Base-by-base conservation (phyloP, 306 rosid species). In the Biancaea sappan region DNA sequence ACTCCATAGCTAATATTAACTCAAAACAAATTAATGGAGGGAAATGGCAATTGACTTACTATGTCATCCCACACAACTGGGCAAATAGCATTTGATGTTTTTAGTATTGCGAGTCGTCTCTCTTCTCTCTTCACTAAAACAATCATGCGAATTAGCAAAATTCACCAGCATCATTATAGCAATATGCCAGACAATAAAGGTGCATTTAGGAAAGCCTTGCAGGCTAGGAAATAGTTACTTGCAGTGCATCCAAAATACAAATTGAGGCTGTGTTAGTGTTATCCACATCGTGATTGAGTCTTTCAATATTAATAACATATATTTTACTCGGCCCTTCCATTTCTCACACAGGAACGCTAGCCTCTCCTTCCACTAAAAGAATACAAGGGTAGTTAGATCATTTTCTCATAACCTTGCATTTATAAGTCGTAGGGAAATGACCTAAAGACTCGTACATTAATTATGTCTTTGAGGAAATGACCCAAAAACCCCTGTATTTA, bases 11-110 rank as follows among this genome's bases (percentile, higher is more conserved):
- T 48, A 75, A 53, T 28, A 58, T 76, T 52, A 71, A 74, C 76
- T 15, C 19, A 32, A 52, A 52, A 62, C 52, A 71, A 79, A 40
- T 21, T 11, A 48, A 62, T 26, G 58, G 35, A 52, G 28, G 75
- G 38, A 71, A 72, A 44, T 28, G 41, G 54, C 28, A 47, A 50
- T 53, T 24, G 59, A 79, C 97, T 90, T 84, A 92, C 99, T 72
- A 94, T 88, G 77, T 92, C 88, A 86, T 83, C 86, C 97, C 95
- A 94, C 28, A 88, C 88, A 75, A 92, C 72, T 38, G 99, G 99
- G 80, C 90, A 86, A 75, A 86, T 58, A 69, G 97, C 88, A 66
- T 92, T 94, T 68, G 93, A 72, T 59, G 99, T 87, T 86, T 85
- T 88, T 21, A 84, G 68, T 72, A 94, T 78, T 63, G 73, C 88